Evolutionary conservation across 768 basidiomycete genomes (phyloP).

Genomic region (Phlegmacium glaucopus): DNA sequence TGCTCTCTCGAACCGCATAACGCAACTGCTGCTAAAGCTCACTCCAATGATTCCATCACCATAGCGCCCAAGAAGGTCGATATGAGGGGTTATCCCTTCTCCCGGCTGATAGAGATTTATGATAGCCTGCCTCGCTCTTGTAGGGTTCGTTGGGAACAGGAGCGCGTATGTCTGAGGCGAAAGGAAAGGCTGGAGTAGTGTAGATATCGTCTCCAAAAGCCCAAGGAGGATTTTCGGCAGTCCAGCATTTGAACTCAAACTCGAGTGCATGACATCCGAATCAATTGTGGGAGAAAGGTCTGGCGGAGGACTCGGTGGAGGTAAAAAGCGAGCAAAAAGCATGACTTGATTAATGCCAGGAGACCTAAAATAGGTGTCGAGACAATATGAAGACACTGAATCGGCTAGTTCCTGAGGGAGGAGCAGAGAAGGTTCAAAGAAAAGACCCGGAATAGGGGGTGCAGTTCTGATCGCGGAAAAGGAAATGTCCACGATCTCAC

Average conservation of each 20-base stretch:
- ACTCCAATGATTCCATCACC: constrained; percentile 90
- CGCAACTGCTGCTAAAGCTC: constrained; percentile 75
- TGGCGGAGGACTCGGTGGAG: neutral
- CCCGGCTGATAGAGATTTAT: constrained; percentile 88
- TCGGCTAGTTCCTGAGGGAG: constrained; percentile 52
- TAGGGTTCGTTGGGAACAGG: constrained; percentile 53
- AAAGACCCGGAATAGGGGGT: constrained; percentile 65
- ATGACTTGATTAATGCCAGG: constrained; percentile 73
- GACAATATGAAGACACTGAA: constrained; percentile 46
- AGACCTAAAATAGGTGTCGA: constrained; percentile 50
- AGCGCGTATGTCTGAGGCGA: constrained; percentile 47
- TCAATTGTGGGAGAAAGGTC: neutral
- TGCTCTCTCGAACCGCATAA: constrained; percentile 67
- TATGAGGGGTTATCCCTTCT: constrained; percentile 84
- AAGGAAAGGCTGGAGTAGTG: constrained; percentile 46
- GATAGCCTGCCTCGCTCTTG: constrained; percentile 76
- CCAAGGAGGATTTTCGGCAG: constrained; percentile 54
- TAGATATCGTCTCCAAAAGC: constrained; percentile 50
- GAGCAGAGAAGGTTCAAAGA: constrained; percentile 48
- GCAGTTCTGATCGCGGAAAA: constrained; percentile 30
- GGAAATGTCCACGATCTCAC: neutral
- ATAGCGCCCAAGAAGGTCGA: constrained; percentile 82
- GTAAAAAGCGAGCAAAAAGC: constrained; percentile 64
- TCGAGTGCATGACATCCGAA: no score
- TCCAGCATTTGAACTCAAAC: constrained; percentile 27